phyloP scores from a whole-genome alignment of 139 green algal species.

The Trebouxia sp. region DNA sequence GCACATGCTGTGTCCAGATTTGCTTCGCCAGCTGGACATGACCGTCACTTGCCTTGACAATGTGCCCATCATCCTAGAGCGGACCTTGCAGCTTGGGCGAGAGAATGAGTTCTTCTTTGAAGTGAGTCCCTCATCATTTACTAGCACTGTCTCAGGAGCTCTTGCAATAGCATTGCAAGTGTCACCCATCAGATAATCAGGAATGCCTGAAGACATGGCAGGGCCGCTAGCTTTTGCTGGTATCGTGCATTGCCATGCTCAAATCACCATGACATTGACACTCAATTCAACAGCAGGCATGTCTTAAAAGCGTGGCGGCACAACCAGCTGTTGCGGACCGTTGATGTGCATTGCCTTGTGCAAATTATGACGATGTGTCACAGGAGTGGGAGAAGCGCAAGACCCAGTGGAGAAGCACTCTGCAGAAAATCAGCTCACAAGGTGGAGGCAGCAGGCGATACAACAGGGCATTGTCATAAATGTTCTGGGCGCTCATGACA shows the following conservation, averaged over 20 bases:
- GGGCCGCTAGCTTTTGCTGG: not conserved
- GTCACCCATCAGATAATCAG: not conserved
- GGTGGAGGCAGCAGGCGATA: not conserved
- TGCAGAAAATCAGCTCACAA: not conserved
- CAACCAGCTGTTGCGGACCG: no score
- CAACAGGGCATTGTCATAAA: not conserved
- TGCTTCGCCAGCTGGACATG: not conserved
- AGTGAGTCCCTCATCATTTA: not conserved
- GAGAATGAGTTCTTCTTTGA: slow-evolving; percentile 35
- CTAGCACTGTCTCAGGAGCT: not conserved
- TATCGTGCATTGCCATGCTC: no score
- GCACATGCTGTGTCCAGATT: slow-evolving; percentile 22
- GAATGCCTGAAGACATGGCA: not conserved
- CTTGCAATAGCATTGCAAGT: not conserved
- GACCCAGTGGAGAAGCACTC: slow-evolving; percentile 19
- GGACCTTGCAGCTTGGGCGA: slow-evolving; percentile 16
- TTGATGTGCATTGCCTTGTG: no score
- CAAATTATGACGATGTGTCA: not conserved
- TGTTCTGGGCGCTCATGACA: not conserved
- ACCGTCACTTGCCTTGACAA: slow-evolving; percentile 1
- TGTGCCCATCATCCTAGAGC: slow-evolving; percentile 14
- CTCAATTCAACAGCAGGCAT: no score
- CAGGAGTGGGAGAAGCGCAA: slow-evolving; percentile 27
- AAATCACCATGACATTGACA: no score
- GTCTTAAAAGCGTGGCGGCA: no score